Evolutionary conservation across 306 rosid species (phyloP).

Genomic region (Lathyrus sativus): DNA sequence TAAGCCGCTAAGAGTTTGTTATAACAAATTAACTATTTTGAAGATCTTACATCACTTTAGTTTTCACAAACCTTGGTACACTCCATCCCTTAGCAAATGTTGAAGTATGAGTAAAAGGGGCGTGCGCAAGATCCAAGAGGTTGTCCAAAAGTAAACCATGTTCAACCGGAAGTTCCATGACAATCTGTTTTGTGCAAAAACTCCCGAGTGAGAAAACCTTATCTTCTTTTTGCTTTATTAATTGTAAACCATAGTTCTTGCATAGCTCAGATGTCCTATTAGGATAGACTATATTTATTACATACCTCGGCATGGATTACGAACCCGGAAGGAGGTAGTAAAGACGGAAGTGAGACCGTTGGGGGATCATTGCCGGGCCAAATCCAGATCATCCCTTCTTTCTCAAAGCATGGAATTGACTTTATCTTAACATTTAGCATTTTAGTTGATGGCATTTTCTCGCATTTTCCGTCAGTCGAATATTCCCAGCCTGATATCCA

Average conservation of each 20-base stretch:
- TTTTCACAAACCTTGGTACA: constrained; percentile 75
- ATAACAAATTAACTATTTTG: not conserved
- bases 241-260: constrained; percentile 21
- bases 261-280: constrained; percentile 2
- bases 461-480: constrained; percentile 89
- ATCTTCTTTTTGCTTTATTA: not conserved
- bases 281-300: constrained; percentile 6
- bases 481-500: constrained; percentile 91
- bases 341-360: constrained; percentile 64
- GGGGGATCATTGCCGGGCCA: constrained; percentile 99
- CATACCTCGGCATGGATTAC: constrained; percentile 88
- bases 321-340: constrained; percentile 90
- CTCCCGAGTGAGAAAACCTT: constrained; percentile 30
- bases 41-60: not conserved
- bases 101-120: constrained; percentile 98
- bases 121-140: constrained; percentile 98
- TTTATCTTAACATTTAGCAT: constrained; percentile 68
- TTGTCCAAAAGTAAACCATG: constrained; percentile 96
- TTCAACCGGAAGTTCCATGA: constrained; percentile 89
- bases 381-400: constrained; percentile 97
- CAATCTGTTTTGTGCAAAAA: constrained; percentile 54
- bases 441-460: constrained; percentile 95
- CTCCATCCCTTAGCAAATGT: constrained; percentile 98
- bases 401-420: constrained; percentile 85
- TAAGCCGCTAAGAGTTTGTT: not conserved